Evolutionary conservation across 306 rosid species (phyloP), one percentile per base, ranked within the genome.

Genomic region (Fragaria vesca): DNA sequence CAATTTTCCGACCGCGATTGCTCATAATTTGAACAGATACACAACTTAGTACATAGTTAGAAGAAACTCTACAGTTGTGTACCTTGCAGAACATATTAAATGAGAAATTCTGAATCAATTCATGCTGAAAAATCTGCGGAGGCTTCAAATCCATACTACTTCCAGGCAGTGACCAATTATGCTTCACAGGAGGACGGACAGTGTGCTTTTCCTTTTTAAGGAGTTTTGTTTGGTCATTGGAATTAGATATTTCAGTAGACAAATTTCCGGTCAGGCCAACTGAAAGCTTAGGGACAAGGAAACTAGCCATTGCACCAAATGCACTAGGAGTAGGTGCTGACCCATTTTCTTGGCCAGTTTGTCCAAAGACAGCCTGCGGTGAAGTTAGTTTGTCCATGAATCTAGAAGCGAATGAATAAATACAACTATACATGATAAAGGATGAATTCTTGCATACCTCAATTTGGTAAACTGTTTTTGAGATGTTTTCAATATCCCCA

Each of bases 51-150:
- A 58, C 46, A 4, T 60, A 73, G 57, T 18, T 60, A 18, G 67
- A 80, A 48, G 18, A 16, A 81, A 36, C 66, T 62, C 73, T 67
- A 61, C 73, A 78, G 66, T 72, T 32, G 3, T 32, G 54, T 89
- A 95, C 99, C 99, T 95, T 95, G 83, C 97, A 93, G 73, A 95
- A 95, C 91, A 95, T 85, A 81, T 95, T 93, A 77, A 95, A 88
- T 73, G 99, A 93, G 77, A 93, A 95, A 81, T 95, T 95, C 77
- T 95, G 99, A 82, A 95, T 89, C 80, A 95, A 85, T 82, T 95
- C 97, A 18, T 95, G 99, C 84, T 95, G 99, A 84, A 95, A 95
- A 82, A 95, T 93, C 84, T 95, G 96, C 15, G 99, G 97, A 74
- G 87, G 87, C 79, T 85, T 90, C 83, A 82, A 78, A 86, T 83